Base-by-base conservation (phyloP, 2,329 filamentous ascomycete genomes). In the Purpureocillium takamizusanense region DNA sequence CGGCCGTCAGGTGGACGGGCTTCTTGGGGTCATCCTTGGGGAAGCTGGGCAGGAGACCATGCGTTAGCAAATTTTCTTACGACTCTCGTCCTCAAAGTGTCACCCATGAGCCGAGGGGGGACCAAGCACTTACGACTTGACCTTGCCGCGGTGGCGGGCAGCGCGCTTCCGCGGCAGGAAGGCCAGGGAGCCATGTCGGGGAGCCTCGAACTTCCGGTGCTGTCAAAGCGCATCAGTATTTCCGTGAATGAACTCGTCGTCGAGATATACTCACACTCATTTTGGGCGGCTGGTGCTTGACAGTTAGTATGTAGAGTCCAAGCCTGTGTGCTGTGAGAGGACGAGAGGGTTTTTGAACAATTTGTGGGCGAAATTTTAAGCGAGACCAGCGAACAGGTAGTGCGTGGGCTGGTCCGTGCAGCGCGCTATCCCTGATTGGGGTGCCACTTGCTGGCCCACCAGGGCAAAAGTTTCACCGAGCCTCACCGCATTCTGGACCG, bases 11-110 rank as follows among this genome's bases (percentile, higher is more conserved):
- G 80, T 98, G 92, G 69, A 95, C 87, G 62, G 89, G 86, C 83
- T 97, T 94, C 86, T 97, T 97, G 64, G 88, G 76, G 79, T 98
- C 89, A 86, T 98, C 92, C 84, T 97, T 97, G 66, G 92, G 92
- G 83, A 98, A 98, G 72, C 87, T 94, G 63, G 21, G 21, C 21
- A 25, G 21, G 10, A 25, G 21, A 5, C 21, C 57, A 41, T 47
- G n/a, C 44, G 45, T 40, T 43, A 38, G 48, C 52, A 46, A 43
- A 40, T 56, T 48, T 48, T 41, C 42, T 42, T 35, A 33, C 30
- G 21, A 10, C 21, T 25, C 10, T 25, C 21, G 21, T 39, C 25
- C n/a, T 33, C 27, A 6, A 16, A n/a, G 18, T 13, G 33, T 33
- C 16, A 16, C 11, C 21, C 28, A 21, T 31, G 31, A 16, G 11